Evolutionary conservation across 106 monocot genomes (phyloP).

Genomic region (Dendrobium officinale): DNA sequence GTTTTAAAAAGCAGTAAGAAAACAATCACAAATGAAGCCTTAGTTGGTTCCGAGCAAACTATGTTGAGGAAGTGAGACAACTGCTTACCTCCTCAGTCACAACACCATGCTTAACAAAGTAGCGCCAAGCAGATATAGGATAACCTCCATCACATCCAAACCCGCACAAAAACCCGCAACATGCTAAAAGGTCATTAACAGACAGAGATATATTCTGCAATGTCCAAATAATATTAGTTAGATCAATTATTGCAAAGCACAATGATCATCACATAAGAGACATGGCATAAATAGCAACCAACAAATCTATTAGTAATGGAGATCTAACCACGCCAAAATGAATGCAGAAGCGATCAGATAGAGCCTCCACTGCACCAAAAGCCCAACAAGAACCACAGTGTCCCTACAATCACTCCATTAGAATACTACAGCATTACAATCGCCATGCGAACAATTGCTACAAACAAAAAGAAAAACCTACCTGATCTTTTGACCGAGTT

Average conservation of each 20-base stretch:
- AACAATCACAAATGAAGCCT: too few species aligned
- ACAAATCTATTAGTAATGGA: constrained; percentile 23
- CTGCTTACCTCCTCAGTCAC: constrained; percentile 81
- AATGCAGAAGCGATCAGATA: constrained; percentile 92
- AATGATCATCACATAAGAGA: background rate
- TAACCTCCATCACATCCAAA: constrained; percentile 98
- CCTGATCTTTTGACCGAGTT: constrained; percentile 49
- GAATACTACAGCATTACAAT: constrained; percentile 15
- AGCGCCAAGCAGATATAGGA: constrained; percentile 80
- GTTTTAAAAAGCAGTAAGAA: too few species aligned
- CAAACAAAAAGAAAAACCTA: constrained; percentile 15
- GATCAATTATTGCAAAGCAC: background rate
- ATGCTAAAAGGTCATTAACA: constrained; percentile 83
- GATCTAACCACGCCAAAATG: constrained; percentile 56
- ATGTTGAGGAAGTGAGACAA: background rate
- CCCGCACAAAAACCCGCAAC: constrained; percentile 91
- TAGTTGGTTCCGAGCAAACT: background rate
- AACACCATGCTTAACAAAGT: constrained; percentile 80
- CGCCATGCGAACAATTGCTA: background rate
- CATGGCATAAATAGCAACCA: background rate
- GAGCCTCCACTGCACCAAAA: constrained; percentile 87
- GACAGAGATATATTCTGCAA: constrained; percentile 78
- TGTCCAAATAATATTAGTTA: background rate
- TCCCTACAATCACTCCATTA: constrained; percentile 40
- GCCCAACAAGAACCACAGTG: constrained; percentile 99